Percentiles rank a stretch among this genome's conserved stretches.
Evolutionary conservation across 306 rosid species (phyloP).

Genomic region (Cicer pinnatifidum): DNA sequence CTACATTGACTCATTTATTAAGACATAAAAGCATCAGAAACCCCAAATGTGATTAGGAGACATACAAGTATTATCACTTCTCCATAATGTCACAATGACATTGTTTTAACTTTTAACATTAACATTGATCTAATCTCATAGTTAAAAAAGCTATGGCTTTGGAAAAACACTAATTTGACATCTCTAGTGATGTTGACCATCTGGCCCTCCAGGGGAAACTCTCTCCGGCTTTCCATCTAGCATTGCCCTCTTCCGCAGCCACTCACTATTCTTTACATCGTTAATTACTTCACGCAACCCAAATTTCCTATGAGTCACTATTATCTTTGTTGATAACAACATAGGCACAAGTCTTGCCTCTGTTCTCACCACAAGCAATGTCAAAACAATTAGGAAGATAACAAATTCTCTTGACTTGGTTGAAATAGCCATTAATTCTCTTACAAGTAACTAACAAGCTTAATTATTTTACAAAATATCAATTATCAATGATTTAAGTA

Average conservation of each 20-base stretch:
- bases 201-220: slow-evolving; percentile 60
- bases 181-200: slow-evolving; percentile 59
- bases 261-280: slow-evolving; percentile 6
- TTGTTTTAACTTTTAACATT: neutral
- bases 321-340: slow-evolving; percentile 22
- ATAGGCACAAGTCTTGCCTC: slow-evolving; percentile 40
- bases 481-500: neutral
- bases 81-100: neutral
- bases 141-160: slow-evolving; percentile 1
- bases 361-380: slow-evolving; percentile 38
- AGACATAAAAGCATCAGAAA: neutral
- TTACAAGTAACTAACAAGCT: neutral
- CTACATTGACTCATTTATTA: neutral
- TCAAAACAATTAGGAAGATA: slow-evolving; percentile 20
- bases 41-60: neutral
- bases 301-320: slow-evolving; percentile 16
- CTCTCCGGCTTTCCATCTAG: slow-evolving; percentile 43
- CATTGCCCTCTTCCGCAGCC: slow-evolving; percentile 44
- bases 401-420: slow-evolving; percentile 28
- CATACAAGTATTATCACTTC: neutral
- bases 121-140: neutral
- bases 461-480: neutral
- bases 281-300: slow-evolving; percentile 28
- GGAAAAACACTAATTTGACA: neutral
- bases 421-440: slow-evolving; percentile 26